Conservation (phyloP, 352 stramenopile species). For the Globisporangium nagaii region DNA sequence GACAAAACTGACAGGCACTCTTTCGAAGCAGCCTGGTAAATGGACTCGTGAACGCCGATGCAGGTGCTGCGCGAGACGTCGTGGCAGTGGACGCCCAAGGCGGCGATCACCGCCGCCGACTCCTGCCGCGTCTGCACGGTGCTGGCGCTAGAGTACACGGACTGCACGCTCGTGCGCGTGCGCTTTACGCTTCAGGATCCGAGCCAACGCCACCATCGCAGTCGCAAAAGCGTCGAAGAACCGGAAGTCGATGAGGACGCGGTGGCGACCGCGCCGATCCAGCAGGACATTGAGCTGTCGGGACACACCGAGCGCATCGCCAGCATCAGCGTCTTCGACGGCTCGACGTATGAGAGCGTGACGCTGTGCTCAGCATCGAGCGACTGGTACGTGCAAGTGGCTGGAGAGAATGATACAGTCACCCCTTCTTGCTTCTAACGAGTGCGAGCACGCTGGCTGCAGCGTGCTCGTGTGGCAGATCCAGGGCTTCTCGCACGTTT, state of each 20-base stretch:
- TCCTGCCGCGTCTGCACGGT: slow-evolving; percentile 26
- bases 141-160: slow-evolving; percentile 43
- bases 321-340: slow-evolving; percentile 23
- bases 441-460: not conserved
- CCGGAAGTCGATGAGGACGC: slow-evolving; percentile 15
- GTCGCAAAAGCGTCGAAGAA: slow-evolving; percentile 4
- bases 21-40: not conserved
- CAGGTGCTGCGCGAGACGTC: slow-evolving; percentile 25
- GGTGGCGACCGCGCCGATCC: not conserved
- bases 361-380: slow-evolving; percentile 54
- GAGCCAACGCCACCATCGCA: not conserved
- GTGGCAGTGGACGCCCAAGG: slow-evolving; percentile 45
- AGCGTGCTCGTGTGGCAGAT: slow-evolving; percentile 70
- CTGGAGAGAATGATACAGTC: too few relatives aligned
- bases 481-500: slow-evolving; percentile 15
- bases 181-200: not conserved
- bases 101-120: slow-evolving; percentile 30
- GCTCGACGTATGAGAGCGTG: slow-evolving; percentile 8
- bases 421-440: not conserved
- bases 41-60: slow-evolving; percentile 14
- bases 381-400: slow-evolving; percentile 36
- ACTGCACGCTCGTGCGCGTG: slow-evolving; percentile 45
- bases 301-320: slow-evolving; percentile 42
- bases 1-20: too few relatives aligned
- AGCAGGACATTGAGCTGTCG: slow-evolving; percentile 47